Evolutionary conservation across 768 basidiomycete genomes (phyloP).

Genomic region (Amanita rimosa): DNA sequence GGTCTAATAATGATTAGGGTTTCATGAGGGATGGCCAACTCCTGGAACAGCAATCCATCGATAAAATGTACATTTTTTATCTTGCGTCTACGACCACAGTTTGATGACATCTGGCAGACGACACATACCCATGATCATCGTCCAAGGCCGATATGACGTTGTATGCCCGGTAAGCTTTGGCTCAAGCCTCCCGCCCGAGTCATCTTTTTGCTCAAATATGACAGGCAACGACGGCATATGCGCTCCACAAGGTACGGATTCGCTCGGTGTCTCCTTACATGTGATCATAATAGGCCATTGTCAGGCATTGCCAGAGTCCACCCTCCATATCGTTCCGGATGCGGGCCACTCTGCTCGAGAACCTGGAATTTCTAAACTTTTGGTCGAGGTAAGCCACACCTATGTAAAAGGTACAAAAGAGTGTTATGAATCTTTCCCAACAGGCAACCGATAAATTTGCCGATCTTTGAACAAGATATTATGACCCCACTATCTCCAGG

Average conservation of each 20-base stretch:
- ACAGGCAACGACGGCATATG: conserved; percentile 71
- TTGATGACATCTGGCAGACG: conserved; percentile 38
- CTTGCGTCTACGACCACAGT: background rate
- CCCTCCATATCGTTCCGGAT: conserved; percentile 66
- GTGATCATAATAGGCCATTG: background rate
- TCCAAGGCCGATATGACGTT: conserved; percentile 85
- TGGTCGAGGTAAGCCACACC: conserved; percentile 45
- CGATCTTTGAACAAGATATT: conserved; percentile 14
- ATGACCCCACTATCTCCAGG: too few species aligned
- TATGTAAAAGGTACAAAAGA: background rate
- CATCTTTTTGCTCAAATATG: background rate
- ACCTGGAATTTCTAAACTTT: conserved; percentile 49
- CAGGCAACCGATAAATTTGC: conserved; percentile 36
- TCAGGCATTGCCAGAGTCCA: conserved; percentile 68
- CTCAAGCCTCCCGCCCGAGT: background rate
- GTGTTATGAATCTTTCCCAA: background rate
- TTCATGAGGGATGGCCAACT: conserved; percentile 88
- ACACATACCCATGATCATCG: conserved; percentile 72
- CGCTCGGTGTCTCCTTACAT: background rate
- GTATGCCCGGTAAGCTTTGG: conserved; percentile 61
- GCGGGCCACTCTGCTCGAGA: conserved; percentile 85
- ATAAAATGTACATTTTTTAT: conserved; percentile 61
- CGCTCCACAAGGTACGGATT: conserved; percentile 50
- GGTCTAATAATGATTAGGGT: conserved; percentile 32
- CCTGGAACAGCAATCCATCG: conserved; percentile 71